These are phyloP conservation scores for Plasmodium knowlesi DNA, from an alignment of 169 alveolate genomes.

Conservation along the genomic window DNA sequence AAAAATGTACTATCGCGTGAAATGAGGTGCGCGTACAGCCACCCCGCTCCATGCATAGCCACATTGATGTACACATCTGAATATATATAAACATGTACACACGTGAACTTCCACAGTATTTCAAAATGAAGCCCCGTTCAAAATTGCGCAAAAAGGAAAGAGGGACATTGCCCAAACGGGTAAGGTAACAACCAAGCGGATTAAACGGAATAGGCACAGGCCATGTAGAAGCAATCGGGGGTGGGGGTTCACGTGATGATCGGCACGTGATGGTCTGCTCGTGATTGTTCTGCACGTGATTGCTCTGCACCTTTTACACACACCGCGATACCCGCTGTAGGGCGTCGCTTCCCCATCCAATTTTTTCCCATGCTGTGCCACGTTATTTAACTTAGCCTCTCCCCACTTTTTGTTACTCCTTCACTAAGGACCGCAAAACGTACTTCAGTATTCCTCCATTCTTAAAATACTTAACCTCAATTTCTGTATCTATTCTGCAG, in stretches of 20 bases:
- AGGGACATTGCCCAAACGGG: neutral
- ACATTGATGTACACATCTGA: neutral
- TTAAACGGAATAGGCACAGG: neutral
- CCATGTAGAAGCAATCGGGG: neutral
- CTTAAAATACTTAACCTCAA: slow-evolving; percentile 91
- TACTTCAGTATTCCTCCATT: slow-evolving; percentile 93
- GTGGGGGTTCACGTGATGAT: neutral
- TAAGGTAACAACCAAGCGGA: neutral
- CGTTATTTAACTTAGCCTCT: neutral
- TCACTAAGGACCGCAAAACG: slow-evolving; percentile 89
- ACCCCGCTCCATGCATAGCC: neutral
- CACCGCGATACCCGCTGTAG: neutral
- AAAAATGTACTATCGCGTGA: neutral
- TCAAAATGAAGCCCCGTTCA: neutral
- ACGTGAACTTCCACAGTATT: neutral
- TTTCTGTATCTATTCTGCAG: slow-evolving; percentile 84
- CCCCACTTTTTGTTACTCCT: no score
- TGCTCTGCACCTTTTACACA: neutral
- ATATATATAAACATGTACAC: neutral
- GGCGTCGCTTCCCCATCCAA: neutral
- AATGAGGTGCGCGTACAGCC: neutral
- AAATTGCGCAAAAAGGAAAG: neutral
- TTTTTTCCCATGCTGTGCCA: neutral
- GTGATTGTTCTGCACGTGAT: neutral
- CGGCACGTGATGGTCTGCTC: no score